Evolutionary conservation across 768 basidiomycete genomes (phyloP).

Genomic region (Mycena indigotica): DNA sequence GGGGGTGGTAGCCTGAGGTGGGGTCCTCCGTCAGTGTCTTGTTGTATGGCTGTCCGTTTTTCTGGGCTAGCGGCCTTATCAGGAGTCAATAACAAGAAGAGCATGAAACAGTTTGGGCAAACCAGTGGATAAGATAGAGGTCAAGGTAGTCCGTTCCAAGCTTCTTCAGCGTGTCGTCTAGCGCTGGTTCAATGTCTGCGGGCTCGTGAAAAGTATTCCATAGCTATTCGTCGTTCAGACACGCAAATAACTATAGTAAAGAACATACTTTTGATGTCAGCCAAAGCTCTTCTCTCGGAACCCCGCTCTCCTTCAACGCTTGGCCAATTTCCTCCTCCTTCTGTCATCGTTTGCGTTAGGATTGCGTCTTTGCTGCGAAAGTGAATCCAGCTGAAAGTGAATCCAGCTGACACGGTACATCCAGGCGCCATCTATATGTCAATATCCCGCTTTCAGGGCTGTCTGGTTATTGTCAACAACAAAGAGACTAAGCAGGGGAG

Average conservation of each 20-base stretch:
- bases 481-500: neutral
- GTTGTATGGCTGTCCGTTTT: slow-evolving; percentile 49
- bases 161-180: slow-evolving; percentile 65
- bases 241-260: neutral
- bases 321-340: slow-evolving; percentile 73
- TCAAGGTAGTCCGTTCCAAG: slow-evolving; percentile 75
- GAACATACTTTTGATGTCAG: slow-evolving; percentile 58
- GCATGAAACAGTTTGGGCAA: slow-evolving; percentile 20
- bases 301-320: slow-evolving; percentile 57
- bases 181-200: slow-evolving; percentile 64
- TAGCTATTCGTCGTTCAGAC: slow-evolving; percentile 42
- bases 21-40: slow-evolving; percentile 68
- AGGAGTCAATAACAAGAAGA: too few species aligned
- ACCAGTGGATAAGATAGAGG: slow-evolving; percentile 83
- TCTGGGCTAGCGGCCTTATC: slow-evolving; percentile 73
- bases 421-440: slow-evolving; percentile 78
- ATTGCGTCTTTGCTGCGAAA: neutral
- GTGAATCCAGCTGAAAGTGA: too few species aligned
- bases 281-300: slow-evolving; percentile 68
- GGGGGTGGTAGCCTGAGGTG: too few species aligned
- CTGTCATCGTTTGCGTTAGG: slow-evolving; percentile 31
- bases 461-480: slow-evolving; percentile 34
- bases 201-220: slow-evolving; percentile 79
- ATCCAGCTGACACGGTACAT: slow-evolving; percentile 53
- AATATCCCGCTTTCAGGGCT: slow-evolving; percentile 64